Evolutionary conservation across 2,329 filamentous ascomycete genomes (phyloP).

Genomic region (Immersiporthe knoxdaviesiana): DNA sequence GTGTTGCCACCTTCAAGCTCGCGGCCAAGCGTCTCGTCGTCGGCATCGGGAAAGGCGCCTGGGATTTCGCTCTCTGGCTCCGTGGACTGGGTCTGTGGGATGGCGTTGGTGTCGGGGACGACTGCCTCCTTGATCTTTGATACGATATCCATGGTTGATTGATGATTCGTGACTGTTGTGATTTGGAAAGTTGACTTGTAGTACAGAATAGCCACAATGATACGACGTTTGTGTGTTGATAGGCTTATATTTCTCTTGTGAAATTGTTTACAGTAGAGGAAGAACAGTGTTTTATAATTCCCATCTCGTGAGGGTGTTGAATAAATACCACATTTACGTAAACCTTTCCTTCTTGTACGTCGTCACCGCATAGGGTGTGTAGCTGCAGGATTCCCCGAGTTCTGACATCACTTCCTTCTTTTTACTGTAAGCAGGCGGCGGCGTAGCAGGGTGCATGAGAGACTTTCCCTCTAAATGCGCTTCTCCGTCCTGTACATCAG

Average conservation of each 20-base stretch:
- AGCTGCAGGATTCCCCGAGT: neutral
- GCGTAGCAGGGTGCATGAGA: neutral
- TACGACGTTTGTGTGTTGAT: neutral
- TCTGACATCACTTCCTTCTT: neutral
- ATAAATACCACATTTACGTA: neutral
- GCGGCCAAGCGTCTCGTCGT: conserved; percentile 6
- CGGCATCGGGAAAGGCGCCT: conserved; percentile 5
- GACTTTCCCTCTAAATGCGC: neutral
- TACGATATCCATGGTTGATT: neutral
- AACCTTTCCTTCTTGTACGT: neutral
- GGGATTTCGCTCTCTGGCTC: neutral
- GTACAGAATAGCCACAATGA: too few relatives aligned
- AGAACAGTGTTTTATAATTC: neutral
- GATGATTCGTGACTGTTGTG: too few relatives aligned
- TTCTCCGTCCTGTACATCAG: too few relatives aligned
- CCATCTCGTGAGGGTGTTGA: neutral
- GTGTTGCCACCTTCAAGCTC: neutral
- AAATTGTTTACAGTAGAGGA: neutral
- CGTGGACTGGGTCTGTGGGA: neutral
- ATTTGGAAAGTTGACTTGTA: neutral
- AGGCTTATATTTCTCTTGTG: neutral
- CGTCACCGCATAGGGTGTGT: neutral
- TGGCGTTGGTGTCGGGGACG: conserved; percentile 4
- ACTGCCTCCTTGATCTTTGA: conserved; percentile 10
- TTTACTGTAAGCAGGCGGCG: neutral